Evolutionary conservation across 257 asterid species (phyloP), one percentile per base, ranked within the genome.

Genomic region (Catharanthus roseus): DNA sequence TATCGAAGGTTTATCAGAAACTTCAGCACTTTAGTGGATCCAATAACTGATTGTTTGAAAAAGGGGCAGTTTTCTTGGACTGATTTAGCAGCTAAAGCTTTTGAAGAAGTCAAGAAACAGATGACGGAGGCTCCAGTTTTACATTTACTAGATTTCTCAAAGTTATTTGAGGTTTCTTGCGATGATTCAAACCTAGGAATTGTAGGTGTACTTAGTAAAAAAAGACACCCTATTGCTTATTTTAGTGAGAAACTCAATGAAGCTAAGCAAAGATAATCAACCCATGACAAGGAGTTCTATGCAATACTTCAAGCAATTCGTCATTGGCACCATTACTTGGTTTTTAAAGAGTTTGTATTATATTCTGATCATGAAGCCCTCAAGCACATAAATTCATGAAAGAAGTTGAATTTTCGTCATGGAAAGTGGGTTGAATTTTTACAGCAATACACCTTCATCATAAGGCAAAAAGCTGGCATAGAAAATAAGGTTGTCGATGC

Each of bases 181-280:
- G 72, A 73, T 73, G 72, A 72, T 8, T 65, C 47, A 1, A 41
- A 54, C 12, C 58, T 73, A 1, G 47, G 77, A 26, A 54, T 65
- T 36, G 72, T 56, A 2, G 77, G 33, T 1, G 47, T 73, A 10
- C 33, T 73, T 4, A 39, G 64, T 10, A 69, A 58, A 61, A 62
- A 62, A 16, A 3, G 69, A 0, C 23, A 33, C 4, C 45, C 45
- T 3, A 29, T n/a, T n/a, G n/a, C n/a, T n/a, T n/a, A n/a, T n/a
- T n/a, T n/a, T n/a, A n/a, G n/a, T n/a, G n/a, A n/a, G n/a, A n/a
- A n/a, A n/a, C n/a, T n/a, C n/a, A n/a, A n/a, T n/a, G n/a, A n/a
- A n/a, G n/a, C n/a, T n/a, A n/a, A n/a, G n/a, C n/a, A n/a, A n/a
- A n/a, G n/a, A n/a, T n/a, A n/a, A n/a, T n/a, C n/a, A n/a, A n/a